Percentiles rank a stretch among this genome's conserved stretches.
Conservation (phyloP, 208 protist genomes). For the Cochliopodium minus region DNA sequence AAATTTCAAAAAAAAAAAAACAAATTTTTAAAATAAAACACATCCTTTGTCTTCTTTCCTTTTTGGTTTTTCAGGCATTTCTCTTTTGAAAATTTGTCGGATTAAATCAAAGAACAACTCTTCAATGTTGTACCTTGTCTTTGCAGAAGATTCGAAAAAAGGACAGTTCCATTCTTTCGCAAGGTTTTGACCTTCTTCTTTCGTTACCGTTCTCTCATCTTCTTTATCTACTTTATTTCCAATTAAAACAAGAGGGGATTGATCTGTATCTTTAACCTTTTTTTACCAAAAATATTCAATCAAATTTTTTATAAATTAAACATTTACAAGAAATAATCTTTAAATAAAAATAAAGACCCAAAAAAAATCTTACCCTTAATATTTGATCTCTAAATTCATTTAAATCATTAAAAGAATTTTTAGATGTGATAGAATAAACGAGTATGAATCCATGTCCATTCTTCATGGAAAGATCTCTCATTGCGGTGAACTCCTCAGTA, state of each 20-base stretch:
- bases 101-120: not conserved
- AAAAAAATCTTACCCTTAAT: too few species aligned
- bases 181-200: slow-evolving; percentile 20
- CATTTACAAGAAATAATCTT: too few species aligned
- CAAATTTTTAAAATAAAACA: not conserved
- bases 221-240: slow-evolving; percentile 17
- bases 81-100: slow-evolving; percentile 3
- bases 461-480: slow-evolving; percentile 30
- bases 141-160: slow-evolving; percentile 6
- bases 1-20: not conserved
- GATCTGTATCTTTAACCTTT: slow-evolving; percentile 5
- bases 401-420: slow-evolving; percentile 23
- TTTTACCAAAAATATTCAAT: too few species aligned
- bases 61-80: not conserved
- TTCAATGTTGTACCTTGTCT: not conserved
- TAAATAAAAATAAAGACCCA: too few species aligned
- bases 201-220: slow-evolving; percentile 21
- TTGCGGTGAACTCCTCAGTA: slow-evolving; percentile 32
- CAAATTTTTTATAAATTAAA: too few species aligned
- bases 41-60: not conserved
- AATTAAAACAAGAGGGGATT: slow-evolving; percentile 6
- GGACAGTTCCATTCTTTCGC: not conserved
- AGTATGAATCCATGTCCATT: slow-evolving; percentile 17
- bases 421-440: slow-evolving; percentile 22
- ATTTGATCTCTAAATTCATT: slow-evolving; percentile 10